Base-by-base conservation (phyloP, 208 protist genomes). In the Trypanosoma theileri region DNA sequence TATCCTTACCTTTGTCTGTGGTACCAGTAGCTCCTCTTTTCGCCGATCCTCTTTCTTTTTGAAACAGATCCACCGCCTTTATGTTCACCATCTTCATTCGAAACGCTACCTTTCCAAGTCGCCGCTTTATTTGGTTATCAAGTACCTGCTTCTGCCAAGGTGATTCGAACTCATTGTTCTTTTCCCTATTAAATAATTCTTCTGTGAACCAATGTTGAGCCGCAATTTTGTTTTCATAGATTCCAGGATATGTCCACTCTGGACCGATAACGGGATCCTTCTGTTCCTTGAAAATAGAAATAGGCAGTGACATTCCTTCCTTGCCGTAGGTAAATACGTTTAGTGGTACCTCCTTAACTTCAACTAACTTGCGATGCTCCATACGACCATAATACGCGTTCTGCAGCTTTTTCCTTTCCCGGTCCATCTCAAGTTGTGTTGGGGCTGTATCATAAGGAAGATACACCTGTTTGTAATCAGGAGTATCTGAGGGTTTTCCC, bases 281-380 rank as follows among this genome's bases (percentile, higher is more conserved):
- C 52, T 96, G 88, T 6, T 96, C 88, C 60, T 96, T 96, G 65
- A 96, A 96, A 63, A 96, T 81, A 12, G 91, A 81, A 55, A 96
- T 92, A 61, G 91, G 91, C 6, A 96, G 22, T 6, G 89, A 92
- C 88, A 96, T 94, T n/a, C 91, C 91, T 58, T 96, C 88, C 73
- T 96, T 96, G 4, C 91, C 91, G 59, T 94, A 96, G 8, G 88
- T 94, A 82, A 93, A 96, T 80, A 96, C 85, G 69, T 96, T 96
- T 65, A 87, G 71, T 16, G 91, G 91, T 10, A 96, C 91, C 41
- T 92, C 84, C 72, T 93, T 94, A 11, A 96, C 88, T 51, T 91
- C 84, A 31, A 95, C 77, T 31, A 93, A 44, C 68, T 88, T 91
- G 48, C 83, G 77, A 63, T 90, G 78, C 64, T 96, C 86, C 73